Evolutionary conservation across 2,329 filamentous ascomycete genomes (phyloP).

Genomic region (Colletotrichum chlorophyti): DNA sequence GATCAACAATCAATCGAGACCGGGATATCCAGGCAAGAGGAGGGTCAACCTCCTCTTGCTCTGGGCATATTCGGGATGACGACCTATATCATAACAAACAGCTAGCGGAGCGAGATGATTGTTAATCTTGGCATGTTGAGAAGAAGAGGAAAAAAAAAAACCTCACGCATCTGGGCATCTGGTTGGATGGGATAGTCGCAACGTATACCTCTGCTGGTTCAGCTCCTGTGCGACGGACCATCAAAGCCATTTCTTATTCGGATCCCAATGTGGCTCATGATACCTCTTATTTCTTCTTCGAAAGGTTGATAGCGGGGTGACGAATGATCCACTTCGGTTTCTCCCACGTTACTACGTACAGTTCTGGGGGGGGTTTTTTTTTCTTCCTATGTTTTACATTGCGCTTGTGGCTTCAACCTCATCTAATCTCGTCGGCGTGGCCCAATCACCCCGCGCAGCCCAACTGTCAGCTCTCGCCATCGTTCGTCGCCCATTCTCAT

Average conservation of each 20-base stretch:
- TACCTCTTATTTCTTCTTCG: slow-evolving; percentile 17
- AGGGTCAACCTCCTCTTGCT: slow-evolving; percentile 3
- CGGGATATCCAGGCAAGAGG: slow-evolving; percentile 9
- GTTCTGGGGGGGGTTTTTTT: slow-evolving; percentile 10
- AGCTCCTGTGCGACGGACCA: background rate
- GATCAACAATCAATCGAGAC: background rate
- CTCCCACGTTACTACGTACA: slow-evolving; percentile 14
- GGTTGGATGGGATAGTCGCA: too few relatives aligned
- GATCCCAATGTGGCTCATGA: slow-evolving; percentile 20
- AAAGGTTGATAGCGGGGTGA: slow-evolving; percentile 10
- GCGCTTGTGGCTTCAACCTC: slow-evolving; percentile 23
- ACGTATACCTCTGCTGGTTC: slow-evolving; percentile 4
- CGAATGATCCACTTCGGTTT: slow-evolving; percentile 22
- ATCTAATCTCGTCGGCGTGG: slow-evolving; percentile 5
- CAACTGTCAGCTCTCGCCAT: slow-evolving; percentile 16
- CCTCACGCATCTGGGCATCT: background rate
- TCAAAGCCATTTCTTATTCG: slow-evolving; percentile 9
- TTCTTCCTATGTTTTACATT: slow-evolving; percentile 10
- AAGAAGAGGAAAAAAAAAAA: background rate
- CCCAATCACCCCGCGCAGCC: slow-evolving; percentile 17
- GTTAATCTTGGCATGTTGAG: background rate
- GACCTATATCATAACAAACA: slow-evolving; percentile 18
- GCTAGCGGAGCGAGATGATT: too few relatives aligned
- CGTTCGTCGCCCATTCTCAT: slow-evolving; percentile 7
- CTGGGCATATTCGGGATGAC: slow-evolving; percentile 5